Evolutionary conservation across 176 grass and related monocot species (phyloP), one percentile per base, ranked within the genome.

Genomic region (Aegilops speltoides): DNA sequence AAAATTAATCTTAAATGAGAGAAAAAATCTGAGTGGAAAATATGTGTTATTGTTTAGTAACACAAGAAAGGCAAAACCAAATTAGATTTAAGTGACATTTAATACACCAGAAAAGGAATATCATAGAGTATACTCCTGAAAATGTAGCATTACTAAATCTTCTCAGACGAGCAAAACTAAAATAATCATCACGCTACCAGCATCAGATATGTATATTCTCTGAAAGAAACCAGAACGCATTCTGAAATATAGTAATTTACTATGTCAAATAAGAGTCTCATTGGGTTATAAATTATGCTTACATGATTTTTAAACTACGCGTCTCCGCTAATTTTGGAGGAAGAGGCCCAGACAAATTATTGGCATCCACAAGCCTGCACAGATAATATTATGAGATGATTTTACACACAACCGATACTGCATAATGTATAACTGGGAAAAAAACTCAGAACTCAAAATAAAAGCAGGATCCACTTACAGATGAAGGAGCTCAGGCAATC

Each of bases 341-440:
- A 91, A 98, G 97, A 88, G 85, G 82, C 67, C 97, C 97, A 76
- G 97, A 98, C 36, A 98, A 96, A 80, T 98, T 94, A 76, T 98
- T 98, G 50, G 72, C 91, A 54, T 98, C 97, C 67, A 94, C 79
- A 80, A 96, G 94, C 10, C 97, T 98, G 88, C 74, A 82, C 41
- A 85, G 88, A 64, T 92, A 26, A 76, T 46, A 86, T 19, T 45
- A 73, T 2, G 73, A 75, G n/a, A 82, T 7, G 22, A 40, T 65
- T 68, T 63, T 57, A 86, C 24, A 68, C 70, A 22, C 59, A 64
- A 20, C 37, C 65, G 17, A 29, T 68, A 38, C 57, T 54, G 66
- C 50, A 64, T 36, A 72, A 85, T 26, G 41, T 32, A 87, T 25
- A 76, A 59, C 13, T 12, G 77, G 68, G 9, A 40, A 40, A 59